Evolutionary conservation across 2,329 filamentous ascomycete genomes (phyloP), one percentile per base, ranked within the genome.

Genomic region (Fusarium sp.): DNA sequence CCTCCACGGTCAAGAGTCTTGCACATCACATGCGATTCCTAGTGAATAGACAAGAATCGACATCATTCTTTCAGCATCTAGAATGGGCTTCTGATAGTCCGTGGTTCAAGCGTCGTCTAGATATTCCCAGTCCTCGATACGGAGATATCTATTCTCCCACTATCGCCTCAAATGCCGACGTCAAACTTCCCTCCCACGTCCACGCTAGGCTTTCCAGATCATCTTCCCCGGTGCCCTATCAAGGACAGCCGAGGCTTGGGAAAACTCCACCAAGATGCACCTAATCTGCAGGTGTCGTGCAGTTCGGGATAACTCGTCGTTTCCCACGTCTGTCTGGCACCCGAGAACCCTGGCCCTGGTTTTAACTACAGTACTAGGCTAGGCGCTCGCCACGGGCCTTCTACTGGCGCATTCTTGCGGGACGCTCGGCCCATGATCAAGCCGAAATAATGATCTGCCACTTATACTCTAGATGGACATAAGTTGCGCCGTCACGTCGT

Each of bases 361-460:
- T 46, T 31, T 16, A 23, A 23, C 23, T 23, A n/a, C n/a, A n/a
- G n/a, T n/a, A 23, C 23, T 23, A 23, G 16, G 23, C 27, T n/a
- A 55, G 52, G 28, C 23, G 39, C 12, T 55, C 27, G 41, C 51
- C 52, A 55, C 52, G 52, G 39, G 40, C 31, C 52, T 46, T 34
- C 31, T 36, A 18, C 40, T 55, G 52, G 27, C 40, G 40, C 34
- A 43, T n/a, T 31, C 27, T 43, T 44, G 40, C 39, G 37, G 52
- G 50, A 52, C 50, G 50, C 50, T 39, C 50, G 48, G 48, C 18
- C 36, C 48, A 51, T 51, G 48, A 51, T 23, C 48, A 34, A 37
- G n/a, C 37, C 13, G 23, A 9, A 34, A 34, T 23, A 23, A 23
- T 23, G 23, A 12, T 12, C 31, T 34, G 8, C 9, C 31, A 12